Conservation (phyloP, 495 filamentous ascomycete genomes). For the Aspergillus affinis region DNA sequence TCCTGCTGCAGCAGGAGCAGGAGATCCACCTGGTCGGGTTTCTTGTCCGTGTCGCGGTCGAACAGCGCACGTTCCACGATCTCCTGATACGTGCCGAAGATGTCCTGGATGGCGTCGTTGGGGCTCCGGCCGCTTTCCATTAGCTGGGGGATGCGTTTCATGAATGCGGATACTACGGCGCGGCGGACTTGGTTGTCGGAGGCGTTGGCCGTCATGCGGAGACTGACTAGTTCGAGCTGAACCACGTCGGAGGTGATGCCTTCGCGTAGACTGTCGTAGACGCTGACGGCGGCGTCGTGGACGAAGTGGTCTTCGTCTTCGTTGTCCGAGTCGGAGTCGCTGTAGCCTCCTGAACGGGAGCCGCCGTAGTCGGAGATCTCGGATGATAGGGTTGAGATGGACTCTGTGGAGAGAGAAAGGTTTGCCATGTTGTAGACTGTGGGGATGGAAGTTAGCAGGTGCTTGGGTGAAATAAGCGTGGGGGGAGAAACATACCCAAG, state of each 20-base stretch:
- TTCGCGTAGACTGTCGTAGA: slow-evolving; percentile 77
- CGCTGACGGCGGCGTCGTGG: slow-evolving; percentile 77
- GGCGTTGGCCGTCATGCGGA: slow-evolving; percentile 86
- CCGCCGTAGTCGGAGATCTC: slow-evolving; percentile 40
- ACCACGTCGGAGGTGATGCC: slow-evolving; percentile 78
- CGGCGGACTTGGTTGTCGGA: slow-evolving; percentile 83
- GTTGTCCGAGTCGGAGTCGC: slow-evolving; percentile 58
- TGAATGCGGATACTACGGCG: slow-evolving; percentile 80
- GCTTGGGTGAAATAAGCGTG: slow-evolving; percentile 30
- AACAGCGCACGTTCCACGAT: slow-evolving; percentile 60
- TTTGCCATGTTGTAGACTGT: slow-evolving; percentile 68
- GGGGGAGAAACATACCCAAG: slow-evolving; percentile 45
- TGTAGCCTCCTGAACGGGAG: slow-evolving; percentile 51
- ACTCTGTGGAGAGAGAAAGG: slow-evolving; percentile 70
- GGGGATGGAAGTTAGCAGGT: slow-evolving; percentile 14
- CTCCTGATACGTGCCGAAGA: slow-evolving; percentile 55
- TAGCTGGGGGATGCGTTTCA: slow-evolving; percentile 74
- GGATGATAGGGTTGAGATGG: slow-evolving; percentile 71
- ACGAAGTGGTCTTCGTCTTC: slow-evolving; percentile 73
- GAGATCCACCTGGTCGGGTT: slow-evolving; percentile 80
- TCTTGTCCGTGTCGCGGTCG: slow-evolving; percentile 55
- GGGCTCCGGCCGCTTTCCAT: slow-evolving; percentile 58
- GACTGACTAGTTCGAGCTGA: slow-evolving; percentile 83
- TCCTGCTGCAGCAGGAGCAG: slow-evolving; percentile 79
- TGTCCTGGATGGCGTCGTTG: slow-evolving; percentile 62